These are phyloP conservation scores for Aspergillus amoenus DNA, from an alignment of 2,329 filamentous ascomycete species.

Conservation along the genomic window DNA sequence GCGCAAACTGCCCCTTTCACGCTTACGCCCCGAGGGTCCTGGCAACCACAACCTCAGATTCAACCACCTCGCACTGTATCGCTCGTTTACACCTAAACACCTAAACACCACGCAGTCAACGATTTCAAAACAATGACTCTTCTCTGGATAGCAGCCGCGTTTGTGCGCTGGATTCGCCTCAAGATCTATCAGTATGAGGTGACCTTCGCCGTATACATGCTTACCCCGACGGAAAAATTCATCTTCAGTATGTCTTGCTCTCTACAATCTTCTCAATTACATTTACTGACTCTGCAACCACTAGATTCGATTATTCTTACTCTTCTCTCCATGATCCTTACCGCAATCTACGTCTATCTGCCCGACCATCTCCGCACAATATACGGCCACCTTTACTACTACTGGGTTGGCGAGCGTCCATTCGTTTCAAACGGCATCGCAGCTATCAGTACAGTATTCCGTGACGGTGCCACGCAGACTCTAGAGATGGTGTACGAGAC, in stretches of 20 bases:
- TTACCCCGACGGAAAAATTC: slow-evolving; percentile 93
- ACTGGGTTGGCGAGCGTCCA: slow-evolving; percentile 74
- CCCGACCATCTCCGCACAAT: slow-evolving; percentile 86
- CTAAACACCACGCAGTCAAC: background rate
- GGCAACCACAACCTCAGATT: background rate
- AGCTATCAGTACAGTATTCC: slow-evolving; percentile 34
- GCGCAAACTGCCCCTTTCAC: background rate
- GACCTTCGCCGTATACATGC: slow-evolving; percentile 95
- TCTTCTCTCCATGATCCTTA: slow-evolving; percentile 78
- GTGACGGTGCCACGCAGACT: slow-evolving; percentile 28
- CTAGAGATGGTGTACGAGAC: slow-evolving; percentile 51
- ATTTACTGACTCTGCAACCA: background rate
- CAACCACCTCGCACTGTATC: background rate
- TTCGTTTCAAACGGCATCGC: slow-evolving; percentile 35
- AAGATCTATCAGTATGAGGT: slow-evolving; percentile 99
- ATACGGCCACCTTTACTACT: slow-evolving; percentile 85
- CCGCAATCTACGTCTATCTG: slow-evolving; percentile 87
- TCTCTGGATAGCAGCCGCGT: slow-evolving; percentile 45
- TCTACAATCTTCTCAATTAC: background rate
- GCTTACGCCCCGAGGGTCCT: background rate
- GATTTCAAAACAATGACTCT: slow-evolving; percentile 23
- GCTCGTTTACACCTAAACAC: background rate
- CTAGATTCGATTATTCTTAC: slow-evolving; percentile 90
- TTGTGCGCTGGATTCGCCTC: slow-evolving; percentile 83
- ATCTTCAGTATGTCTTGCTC: slow-evolving; percentile 75